These are phyloP conservation scores for Daedalea quercina DNA, from an alignment of 768 basidiomycete genomes.

Conservation along the genomic window DNA sequence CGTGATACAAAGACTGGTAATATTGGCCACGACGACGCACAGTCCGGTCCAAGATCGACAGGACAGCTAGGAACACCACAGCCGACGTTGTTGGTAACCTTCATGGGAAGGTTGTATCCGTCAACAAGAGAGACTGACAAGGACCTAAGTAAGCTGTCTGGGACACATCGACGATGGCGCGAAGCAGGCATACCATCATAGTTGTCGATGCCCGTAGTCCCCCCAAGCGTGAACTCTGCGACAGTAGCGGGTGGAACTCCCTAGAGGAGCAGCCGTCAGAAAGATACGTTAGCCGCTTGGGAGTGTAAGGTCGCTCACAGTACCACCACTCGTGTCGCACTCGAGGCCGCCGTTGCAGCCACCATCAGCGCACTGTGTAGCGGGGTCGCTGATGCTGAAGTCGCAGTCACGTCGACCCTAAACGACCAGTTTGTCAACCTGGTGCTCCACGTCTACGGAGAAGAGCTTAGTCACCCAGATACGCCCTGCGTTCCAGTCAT, in stretches of 20 bases:
- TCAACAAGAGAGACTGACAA: slow-evolving; percentile 22
- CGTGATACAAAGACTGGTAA: slow-evolving; percentile 19
- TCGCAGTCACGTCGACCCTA: slow-evolving; percentile 29
- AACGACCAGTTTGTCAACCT: not conserved
- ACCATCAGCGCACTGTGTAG: slow-evolving; percentile 29
- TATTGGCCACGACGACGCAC: slow-evolving; percentile 23
- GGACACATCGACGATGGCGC: not conserved
- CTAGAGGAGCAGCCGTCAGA: slow-evolving; percentile 6
- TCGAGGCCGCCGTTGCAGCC: slow-evolving; percentile 33
- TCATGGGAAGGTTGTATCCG: slow-evolving; percentile 48
- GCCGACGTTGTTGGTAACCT: slow-evolving; percentile 47
- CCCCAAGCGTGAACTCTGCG: slow-evolving; percentile 28
- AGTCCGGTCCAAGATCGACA: slow-evolving; percentile 54
- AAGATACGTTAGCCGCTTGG: not conserved
- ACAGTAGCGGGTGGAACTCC: slow-evolving; percentile 29
- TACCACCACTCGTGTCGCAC: slow-evolving; percentile 31
- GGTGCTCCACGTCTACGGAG: not conserved
- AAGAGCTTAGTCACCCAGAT: slow-evolving; percentile 23
- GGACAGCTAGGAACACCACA: slow-evolving; percentile 53
- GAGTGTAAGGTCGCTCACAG: slow-evolving; percentile 16
- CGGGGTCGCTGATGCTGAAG: slow-evolving; percentile 24
- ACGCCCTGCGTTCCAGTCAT: slow-evolving; percentile 31
- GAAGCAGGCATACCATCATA: slow-evolving; percentile 21
- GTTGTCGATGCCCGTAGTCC: slow-evolving; percentile 20
- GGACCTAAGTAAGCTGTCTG: not conserved